Evolutionary conservation across 176 grass and related monocot species (phyloP).

Genomic region (Neostapfia colusana): DNA sequence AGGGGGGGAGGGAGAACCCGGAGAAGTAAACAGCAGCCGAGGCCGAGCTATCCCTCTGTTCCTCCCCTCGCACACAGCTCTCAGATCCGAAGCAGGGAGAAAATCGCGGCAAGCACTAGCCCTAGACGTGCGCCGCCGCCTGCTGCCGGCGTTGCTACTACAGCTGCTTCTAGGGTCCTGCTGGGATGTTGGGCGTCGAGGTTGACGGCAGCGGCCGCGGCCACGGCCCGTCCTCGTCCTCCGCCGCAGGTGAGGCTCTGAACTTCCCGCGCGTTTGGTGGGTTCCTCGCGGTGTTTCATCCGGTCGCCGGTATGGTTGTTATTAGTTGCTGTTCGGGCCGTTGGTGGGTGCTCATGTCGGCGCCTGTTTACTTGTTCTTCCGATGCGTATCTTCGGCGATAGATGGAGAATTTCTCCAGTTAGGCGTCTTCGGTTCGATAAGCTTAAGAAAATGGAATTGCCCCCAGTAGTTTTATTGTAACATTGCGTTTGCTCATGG

Average conservation of each 20-base stretch:
- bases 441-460: background rate
- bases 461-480: background rate
- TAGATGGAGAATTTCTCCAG: constrained; percentile 26
- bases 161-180: constrained; percentile 36
- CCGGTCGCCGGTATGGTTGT: background rate
- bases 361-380: constrained; percentile 19
- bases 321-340: constrained; percentile 15
- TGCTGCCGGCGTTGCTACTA: constrained; percentile 6
- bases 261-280: constrained; percentile 18
- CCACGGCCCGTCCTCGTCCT: constrained; percentile 39
- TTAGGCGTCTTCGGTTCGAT: background rate
- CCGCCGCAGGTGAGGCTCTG: constrained; percentile 46
- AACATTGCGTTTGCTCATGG: constrained; percentile 10
- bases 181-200: constrained; percentile 50
- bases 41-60: constrained; percentile 37
- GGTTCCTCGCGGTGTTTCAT: constrained; percentile 27
- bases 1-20: no score
- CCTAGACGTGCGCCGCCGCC: constrained; percentile 36
- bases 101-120: constrained; percentile 32
- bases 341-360: constrained; percentile 27
- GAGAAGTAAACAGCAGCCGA: constrained; percentile 33
- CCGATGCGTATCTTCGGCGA: constrained; percentile 24
- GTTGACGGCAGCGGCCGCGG: background rate
- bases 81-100: constrained; percentile 49
- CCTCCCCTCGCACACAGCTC: constrained; percentile 20